Conservation (phyloP, 2,329 filamentous ascomycete species). For the Paecilomyces dactylethromorphus region DNA sequence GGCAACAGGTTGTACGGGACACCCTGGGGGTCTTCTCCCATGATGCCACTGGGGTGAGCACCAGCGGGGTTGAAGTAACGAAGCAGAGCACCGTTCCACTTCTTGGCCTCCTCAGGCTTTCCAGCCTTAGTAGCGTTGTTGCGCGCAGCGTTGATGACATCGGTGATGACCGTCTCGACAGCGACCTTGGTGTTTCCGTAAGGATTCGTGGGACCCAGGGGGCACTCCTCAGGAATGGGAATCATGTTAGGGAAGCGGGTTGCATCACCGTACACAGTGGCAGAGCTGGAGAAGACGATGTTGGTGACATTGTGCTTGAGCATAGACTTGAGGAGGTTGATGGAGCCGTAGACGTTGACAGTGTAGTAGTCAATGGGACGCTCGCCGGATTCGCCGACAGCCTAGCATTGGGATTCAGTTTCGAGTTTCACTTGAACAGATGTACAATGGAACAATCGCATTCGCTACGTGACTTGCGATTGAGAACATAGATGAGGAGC, state of each 20-base stretch:
- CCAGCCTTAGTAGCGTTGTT: constrained; percentile 74
- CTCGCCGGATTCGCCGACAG: constrained; percentile 89
- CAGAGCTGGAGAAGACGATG: constrained; percentile 97
- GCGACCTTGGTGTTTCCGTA: constrained; percentile 95
- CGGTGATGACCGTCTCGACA: constrained; percentile 86
- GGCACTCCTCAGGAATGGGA: constrained; percentile 94
- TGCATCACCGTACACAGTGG: constrained; percentile 96
- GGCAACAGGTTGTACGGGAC: constrained; percentile 94
- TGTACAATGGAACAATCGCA: not conserved
- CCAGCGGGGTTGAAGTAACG: constrained; percentile 98
- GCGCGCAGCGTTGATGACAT: constrained; percentile 81
- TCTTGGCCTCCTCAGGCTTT: constrained; percentile 61
- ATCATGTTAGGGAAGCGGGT: constrained; percentile 98
- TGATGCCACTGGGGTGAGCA: constrained; percentile 88
- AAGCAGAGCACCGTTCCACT: constrained; percentile 89
- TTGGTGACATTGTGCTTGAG: constrained; percentile 83
- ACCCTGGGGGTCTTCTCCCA: constrained; percentile 96
- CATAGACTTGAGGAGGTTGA: constrained; percentile 82
- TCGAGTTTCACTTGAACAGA: not conserved
- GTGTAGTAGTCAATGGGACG: constrained; percentile 96
- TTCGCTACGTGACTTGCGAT: not conserved
- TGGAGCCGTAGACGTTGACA: constrained; percentile 90
- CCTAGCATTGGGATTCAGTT: constrained; percentile 45
- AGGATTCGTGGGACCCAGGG: constrained; percentile 91
- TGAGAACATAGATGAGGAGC: constrained; percentile 1